These are phyloP conservation scores for Leccinum rimulosum DNA, from an alignment of 768 basidiomycete species.

Conservation along the genomic window DNA sequence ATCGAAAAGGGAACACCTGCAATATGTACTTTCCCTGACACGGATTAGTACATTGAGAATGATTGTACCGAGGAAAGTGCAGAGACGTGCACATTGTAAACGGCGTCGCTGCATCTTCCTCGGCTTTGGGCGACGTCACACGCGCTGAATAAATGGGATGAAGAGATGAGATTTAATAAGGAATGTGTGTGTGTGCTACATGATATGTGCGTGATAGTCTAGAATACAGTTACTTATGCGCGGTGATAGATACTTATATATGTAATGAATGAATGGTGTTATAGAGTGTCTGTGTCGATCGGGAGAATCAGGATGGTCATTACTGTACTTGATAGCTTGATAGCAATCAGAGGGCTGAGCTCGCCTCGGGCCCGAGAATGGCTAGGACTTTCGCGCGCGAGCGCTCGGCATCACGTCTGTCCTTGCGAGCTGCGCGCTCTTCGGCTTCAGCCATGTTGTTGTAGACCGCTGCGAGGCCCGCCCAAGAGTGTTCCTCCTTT, in stretches of 20 bases:
- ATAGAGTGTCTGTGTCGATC: neutral
- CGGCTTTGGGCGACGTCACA: neutral
- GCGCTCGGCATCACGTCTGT: slow-evolving; percentile 8
- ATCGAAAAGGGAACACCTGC: too few species aligned
- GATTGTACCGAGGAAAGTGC: too few species aligned
- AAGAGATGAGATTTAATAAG: neutral
- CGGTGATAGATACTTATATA: neutral
- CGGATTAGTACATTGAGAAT: too few species aligned
- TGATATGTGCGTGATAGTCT: neutral
- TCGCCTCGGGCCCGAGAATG: slow-evolving; percentile 4
- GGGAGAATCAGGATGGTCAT: neutral
- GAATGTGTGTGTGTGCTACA: neutral
- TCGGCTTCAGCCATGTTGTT: neutral
- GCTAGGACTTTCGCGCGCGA: slow-evolving; percentile 11
- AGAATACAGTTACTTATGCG: neutral
- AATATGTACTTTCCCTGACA: too few species aligned
- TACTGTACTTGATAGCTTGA: neutral
- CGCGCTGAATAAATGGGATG: neutral
- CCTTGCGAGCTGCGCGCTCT: slow-evolving; percentile 9
- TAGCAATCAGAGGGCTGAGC: neutral
- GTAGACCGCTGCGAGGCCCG: neutral
- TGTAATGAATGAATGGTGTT: neutral
- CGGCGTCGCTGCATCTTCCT: neutral
- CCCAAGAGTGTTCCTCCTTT: neutral
- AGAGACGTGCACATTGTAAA: neutral